Conservation (phyloP, 768 basidiomycete species). For the Suillus luteus region DNA sequence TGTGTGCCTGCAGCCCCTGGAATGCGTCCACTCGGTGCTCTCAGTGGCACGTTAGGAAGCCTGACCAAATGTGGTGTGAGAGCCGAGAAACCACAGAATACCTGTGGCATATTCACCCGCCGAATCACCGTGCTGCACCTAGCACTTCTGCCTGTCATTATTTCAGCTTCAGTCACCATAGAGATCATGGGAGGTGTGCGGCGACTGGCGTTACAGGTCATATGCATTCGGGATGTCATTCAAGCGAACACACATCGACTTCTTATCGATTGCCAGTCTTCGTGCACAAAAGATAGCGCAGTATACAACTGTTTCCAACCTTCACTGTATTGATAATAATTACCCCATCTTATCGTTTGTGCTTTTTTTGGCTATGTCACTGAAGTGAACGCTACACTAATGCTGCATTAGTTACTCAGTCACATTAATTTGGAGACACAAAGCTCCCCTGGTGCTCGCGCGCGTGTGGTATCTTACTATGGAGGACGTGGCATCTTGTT, state of each 20-base stretch:
- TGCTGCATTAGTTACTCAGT: background rate
- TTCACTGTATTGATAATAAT: background rate
- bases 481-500: background rate
- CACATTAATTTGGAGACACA: background rate
- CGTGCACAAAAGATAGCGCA: background rate
- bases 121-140: background rate
- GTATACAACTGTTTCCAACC: background rate
- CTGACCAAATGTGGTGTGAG: background rate
- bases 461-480: background rate
- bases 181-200: background rate
- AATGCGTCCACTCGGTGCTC: background rate
- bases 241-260: background rate
- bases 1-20: background rate
- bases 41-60: background rate
- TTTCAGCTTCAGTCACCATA: background rate
- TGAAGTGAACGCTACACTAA: background rate
- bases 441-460: no score
- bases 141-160: background rate
- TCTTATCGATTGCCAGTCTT: background rate
- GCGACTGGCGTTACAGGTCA: background rate
- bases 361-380: background rate
- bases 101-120: background rate
- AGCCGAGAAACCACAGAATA: background rate
- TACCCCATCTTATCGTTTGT: background rate
- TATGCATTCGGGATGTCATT: background rate